Evolutionary conservation across 441 rosid species (phyloP).

Genomic region (Mallotus japonicus): DNA sequence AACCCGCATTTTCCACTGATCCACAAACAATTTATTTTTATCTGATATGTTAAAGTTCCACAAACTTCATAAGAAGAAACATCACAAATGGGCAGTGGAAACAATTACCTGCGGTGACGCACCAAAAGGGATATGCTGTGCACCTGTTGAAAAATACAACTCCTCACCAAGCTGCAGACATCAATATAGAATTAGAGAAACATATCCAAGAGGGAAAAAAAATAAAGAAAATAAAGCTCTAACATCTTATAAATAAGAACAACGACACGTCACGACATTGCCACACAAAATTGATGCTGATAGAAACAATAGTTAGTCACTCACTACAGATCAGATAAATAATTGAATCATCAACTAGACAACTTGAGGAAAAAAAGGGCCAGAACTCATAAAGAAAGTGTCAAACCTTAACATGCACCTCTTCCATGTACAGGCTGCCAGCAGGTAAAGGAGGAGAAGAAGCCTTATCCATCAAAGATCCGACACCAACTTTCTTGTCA

Average conservation of each 20-base stretch:
- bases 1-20: not conserved
- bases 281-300: not conserved
- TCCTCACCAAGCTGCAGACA: conserved; percentile 85
- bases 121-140: conserved; percentile 90
- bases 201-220: conserved; percentile 13
- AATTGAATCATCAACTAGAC: not conserved
- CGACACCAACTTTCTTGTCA: conserved; percentile 90
- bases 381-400: conserved; percentile 4
- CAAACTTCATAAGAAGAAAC: conserved; percentile 1
- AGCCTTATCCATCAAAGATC: conserved; percentile 82
- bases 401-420: conserved; percentile 85
- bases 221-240: not conserved
- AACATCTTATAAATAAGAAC: not conserved
- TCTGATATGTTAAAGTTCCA: not conserved
- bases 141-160: conserved; percentile 74
- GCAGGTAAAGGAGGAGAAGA: conserved; percentile 23
- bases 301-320: not conserved
- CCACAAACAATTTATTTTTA: not conserved
- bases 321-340: not conserved
- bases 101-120: conserved; percentile 89
- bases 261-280: not conserved
- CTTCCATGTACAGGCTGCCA: conserved; percentile 95
- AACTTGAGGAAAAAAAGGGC: not conserved
- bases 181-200: conserved; percentile 18
- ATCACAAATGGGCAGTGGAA: too few relatives aligned